These are phyloP conservation scores for Trebouxiophyceae sp. DNA, from an alignment of 163 green algal species.

Conservation along the genomic window DNA sequence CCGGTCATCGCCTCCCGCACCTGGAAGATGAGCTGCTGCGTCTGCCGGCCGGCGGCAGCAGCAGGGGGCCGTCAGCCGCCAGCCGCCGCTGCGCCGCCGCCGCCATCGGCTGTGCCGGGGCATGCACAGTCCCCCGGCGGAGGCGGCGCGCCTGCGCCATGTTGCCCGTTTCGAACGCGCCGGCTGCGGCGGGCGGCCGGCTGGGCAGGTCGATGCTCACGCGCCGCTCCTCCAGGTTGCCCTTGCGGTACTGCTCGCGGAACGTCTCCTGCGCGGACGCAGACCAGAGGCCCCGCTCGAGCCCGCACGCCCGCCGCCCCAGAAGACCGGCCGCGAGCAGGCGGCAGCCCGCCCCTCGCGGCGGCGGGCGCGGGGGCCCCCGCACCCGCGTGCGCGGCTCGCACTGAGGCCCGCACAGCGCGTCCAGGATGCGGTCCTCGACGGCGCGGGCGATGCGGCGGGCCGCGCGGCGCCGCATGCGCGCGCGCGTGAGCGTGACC, in stretches of 20 bases:
- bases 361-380: background rate
- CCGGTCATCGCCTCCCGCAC: conserved; percentile 47
- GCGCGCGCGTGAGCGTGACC: conserved; percentile 59
- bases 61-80: too few species aligned
- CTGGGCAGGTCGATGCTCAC: conserved; percentile 69
- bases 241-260: conserved; percentile 50
- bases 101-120: too few species aligned
- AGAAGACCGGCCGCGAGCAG: too few species aligned
- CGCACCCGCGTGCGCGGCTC: background rate
- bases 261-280: conserved; percentile 30
- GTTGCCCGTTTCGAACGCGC: too few species aligned
- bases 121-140: too few species aligned
- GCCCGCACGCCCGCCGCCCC: background rate
- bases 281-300: background rate
- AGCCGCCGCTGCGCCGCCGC: too few species aligned
- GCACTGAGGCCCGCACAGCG: conserved; percentile 34
- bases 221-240: conserved; percentile 57
- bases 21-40: conserved; percentile 46
- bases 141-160: too few species aligned
- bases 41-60: background rate
- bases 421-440: conserved; percentile 67
- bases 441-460: conserved; percentile 42
- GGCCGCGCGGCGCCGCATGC: conserved; percentile 10
- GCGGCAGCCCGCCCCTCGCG: too few species aligned
- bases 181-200: too few species aligned